Evolutionary conservation across 352 stramenopile species (phyloP).

Genomic region (Albugo candida): DNA sequence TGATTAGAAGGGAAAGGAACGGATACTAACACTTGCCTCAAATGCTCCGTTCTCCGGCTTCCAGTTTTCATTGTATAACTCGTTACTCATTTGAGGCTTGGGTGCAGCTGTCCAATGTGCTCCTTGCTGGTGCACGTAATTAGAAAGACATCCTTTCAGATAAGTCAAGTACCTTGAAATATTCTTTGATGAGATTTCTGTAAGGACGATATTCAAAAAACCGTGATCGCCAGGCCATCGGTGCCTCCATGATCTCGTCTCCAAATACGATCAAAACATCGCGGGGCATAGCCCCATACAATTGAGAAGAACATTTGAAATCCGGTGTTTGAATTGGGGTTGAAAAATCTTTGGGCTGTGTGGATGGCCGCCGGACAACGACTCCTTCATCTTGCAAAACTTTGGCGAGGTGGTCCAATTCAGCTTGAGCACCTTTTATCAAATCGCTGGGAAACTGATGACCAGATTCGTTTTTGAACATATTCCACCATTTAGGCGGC

Average conservation of each 20-base stretch:
- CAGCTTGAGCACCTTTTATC: conserved; percentile 43
- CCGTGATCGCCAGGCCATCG: conserved; percentile 78
- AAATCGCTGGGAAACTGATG: conserved; percentile 62
- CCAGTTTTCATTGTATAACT: conserved; percentile 79
- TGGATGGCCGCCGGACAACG: conserved; percentile 61
- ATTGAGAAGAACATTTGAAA: conserved; percentile 62
- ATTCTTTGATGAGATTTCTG: conserved; percentile 78
- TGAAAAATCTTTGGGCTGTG: conserved; percentile 43
- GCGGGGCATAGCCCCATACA: conserved; percentile 79
- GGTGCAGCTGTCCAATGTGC: conserved; percentile 77
- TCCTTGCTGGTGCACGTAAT: conserved; percentile 22
- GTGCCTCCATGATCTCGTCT: conserved; percentile 79
- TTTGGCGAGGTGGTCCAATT: conserved; percentile 74
- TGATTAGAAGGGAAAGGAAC: not conserved
- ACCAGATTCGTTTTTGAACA: conserved; percentile 76
- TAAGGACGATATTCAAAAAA: conserved; percentile 84
- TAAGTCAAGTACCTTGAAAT: conserved; percentile 41
- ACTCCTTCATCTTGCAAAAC: conserved; percentile 73
- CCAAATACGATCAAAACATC: conserved; percentile 80
- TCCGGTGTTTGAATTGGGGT: conserved; percentile 60
- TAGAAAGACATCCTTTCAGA: not conserved
- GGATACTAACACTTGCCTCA: conserved; percentile 20
- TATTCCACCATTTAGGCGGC: conserved; percentile 77
- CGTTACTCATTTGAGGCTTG: conserved; percentile 81
- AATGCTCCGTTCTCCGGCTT: conserved; percentile 54